Percentiles rank a stretch among this genome's conserved stretches.
These are phyloP conservation scores for Alternaria gaisen DNA, from an alignment of 2,329 filamentous ascomycete genomes.

Conservation along the genomic window DNA sequence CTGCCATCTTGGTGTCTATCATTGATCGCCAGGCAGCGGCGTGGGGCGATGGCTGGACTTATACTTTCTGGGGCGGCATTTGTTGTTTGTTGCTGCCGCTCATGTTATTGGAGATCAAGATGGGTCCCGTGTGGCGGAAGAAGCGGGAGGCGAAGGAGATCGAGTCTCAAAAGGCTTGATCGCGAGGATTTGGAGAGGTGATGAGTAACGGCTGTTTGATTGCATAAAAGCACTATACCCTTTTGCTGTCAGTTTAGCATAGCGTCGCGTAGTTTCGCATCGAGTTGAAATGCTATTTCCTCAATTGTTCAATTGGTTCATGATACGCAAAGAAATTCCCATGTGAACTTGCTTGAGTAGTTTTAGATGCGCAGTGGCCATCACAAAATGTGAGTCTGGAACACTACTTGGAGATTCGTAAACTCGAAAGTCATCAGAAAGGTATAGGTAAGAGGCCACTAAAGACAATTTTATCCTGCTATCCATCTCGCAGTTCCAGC, in stretches of 20 bases:
- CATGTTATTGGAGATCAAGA: slow-evolving; percentile 40
- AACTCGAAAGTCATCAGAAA: no score
- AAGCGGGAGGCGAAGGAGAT: slow-evolving; percentile 30
- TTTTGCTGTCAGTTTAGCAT: neutral
- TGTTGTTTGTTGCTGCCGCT: slow-evolving; percentile 37
- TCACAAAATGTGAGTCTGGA: no score
- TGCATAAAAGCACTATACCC: slow-evolving; percentile 16
- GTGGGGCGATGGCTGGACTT: slow-evolving; percentile 40
- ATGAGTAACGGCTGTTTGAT: slow-evolving; percentile 3
- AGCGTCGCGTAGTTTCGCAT: slow-evolving; percentile 2
- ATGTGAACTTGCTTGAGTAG: no score
- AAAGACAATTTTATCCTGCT: no score
- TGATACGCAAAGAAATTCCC: fast-evolving
- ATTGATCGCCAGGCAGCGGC: slow-evolving; percentile 35
- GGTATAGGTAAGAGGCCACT: no score
- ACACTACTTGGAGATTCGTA: no score
- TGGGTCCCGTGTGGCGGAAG: slow-evolving; percentile 34
- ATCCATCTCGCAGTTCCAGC: no score
- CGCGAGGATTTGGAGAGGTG: neutral
- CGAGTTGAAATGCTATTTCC: no score
- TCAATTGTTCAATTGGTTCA: no score
- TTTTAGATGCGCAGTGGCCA: no score
- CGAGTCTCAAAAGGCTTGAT: slow-evolving; percentile 16
- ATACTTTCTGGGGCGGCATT: slow-evolving; percentile 36
- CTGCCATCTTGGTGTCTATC: slow-evolving; percentile 34